phyloP scores from a whole-genome alignment of 2,329 filamentous ascomycete genomes.

The Volutella citrinella region DNA sequence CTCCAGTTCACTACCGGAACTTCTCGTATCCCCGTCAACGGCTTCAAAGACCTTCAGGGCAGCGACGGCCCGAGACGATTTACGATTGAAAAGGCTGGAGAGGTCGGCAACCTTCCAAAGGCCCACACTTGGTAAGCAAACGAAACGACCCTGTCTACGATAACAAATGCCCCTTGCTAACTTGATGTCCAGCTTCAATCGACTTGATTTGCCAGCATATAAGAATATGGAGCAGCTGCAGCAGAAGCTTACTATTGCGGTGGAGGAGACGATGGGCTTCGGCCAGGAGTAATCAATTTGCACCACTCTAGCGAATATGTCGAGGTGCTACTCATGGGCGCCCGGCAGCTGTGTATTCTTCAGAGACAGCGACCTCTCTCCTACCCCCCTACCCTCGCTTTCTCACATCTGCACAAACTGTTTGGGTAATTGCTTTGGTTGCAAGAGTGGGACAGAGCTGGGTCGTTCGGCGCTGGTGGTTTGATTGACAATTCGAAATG shows the following conservation, averaged over 20 bases:
- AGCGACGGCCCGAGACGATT: conserved; percentile 94
- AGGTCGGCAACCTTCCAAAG: conserved; percentile 86
- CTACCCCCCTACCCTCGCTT: conserved; percentile 16
- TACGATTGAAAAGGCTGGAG: conserved; percentile 96
- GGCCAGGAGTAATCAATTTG: conserved; percentile 75
- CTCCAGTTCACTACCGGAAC: conserved; percentile 97
- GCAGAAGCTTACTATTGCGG: conserved; percentile 89
- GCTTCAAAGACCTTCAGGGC: conserved; percentile 97
- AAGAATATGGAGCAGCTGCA: conserved; percentile 83
- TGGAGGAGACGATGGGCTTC: conserved; percentile 98
- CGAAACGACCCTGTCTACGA: neutral
- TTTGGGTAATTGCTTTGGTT: conserved; percentile 31
- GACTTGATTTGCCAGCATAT: conserved; percentile 90
- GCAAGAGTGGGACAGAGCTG: conserved; percentile 28
- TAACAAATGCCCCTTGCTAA: conserved; percentile 18
- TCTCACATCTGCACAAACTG: conserved; percentile 17
- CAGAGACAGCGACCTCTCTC: conserved; percentile 13
- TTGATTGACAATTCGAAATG: conserved; percentile 23
- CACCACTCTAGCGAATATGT: conserved; percentile 14
- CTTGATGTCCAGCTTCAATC: conserved; percentile 73
- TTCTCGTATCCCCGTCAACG: conserved; percentile 96
- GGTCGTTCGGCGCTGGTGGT: conserved; percentile 31
- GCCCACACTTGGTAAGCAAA: conserved; percentile 88
- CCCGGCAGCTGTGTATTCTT: conserved; percentile 16
- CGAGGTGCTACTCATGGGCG: conserved; percentile 11